Evolutionary conservation across 495 filamentous ascomycete species (phyloP).

Genomic region (Lentithecium fluviatile): DNA sequence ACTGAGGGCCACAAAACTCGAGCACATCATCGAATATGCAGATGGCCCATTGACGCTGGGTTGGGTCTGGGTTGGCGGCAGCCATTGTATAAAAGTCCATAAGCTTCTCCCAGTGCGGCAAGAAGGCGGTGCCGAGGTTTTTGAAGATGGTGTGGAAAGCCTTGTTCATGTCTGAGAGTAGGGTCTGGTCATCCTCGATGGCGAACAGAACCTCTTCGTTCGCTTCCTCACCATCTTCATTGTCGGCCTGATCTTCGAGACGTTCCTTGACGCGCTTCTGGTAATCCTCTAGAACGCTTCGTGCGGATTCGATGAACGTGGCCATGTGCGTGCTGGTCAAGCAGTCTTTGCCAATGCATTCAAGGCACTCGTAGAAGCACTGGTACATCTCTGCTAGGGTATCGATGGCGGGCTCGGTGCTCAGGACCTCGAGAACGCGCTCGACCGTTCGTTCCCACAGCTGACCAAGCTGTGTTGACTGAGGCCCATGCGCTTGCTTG

Average conservation of each 20-base stretch:
- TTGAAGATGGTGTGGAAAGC: constrained; percentile 99
- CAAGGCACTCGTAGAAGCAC: constrained; percentile 98
- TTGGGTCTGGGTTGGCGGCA: constrained; percentile 78
- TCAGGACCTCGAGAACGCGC: constrained; percentile 92
- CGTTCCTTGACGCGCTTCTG: constrained; percentile 78
- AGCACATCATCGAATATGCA: constrained; percentile 99
- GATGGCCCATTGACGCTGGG: constrained; percentile 95
- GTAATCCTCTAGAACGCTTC: constrained; percentile 86
- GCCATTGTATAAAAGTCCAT: constrained; percentile 81
- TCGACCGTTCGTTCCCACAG: constrained; percentile 86
- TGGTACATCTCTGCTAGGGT: constrained; percentile 99
- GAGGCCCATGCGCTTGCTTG: constrained; percentile 79
- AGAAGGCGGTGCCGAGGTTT: constrained; percentile 80
- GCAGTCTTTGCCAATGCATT: constrained; percentile 83
- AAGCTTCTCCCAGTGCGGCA: constrained; percentile 82
- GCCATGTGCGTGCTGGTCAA: constrained; percentile 75
- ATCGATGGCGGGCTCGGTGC: constrained; percentile 90
- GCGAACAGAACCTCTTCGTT: constrained; percentile 79
- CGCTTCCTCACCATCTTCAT: constrained; percentile 73
- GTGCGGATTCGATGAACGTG: constrained; percentile 79
- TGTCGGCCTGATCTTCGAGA: constrained; percentile 69
- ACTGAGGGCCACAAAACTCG: constrained; percentile 87
- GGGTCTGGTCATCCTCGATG: constrained; percentile 94
- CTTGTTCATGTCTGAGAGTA: constrained; percentile 99
- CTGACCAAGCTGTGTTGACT: constrained; percentile 67